Percentiles rank a stretch among this genome's conserved stretches.
Conservation (phyloP, 805 yeast genomes). For the Lipomyces lipofer region DNA sequence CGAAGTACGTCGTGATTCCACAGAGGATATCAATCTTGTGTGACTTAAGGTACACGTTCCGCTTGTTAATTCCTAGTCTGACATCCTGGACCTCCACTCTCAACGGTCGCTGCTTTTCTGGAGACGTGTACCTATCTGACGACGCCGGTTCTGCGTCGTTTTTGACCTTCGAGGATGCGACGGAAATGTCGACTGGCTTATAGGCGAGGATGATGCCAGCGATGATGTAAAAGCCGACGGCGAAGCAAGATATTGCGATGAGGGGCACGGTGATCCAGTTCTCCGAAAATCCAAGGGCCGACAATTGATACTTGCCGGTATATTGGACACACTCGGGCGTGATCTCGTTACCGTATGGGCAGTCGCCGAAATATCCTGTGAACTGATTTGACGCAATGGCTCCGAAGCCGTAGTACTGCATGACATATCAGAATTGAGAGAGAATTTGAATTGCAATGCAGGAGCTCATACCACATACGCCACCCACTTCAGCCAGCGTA, state of each 20-base stretch:
- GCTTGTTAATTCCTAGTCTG: slow-evolving; percentile 29
- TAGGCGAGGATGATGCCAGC: slow-evolving; percentile 52
- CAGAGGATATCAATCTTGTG: slow-evolving; percentile 44
- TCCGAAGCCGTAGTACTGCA: slow-evolving; percentile 74
- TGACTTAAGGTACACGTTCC: slow-evolving; percentile 16
- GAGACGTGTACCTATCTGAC: slow-evolving; percentile 22
- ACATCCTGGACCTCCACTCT: slow-evolving; percentile 36
- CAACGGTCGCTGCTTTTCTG: slow-evolving; percentile 9
- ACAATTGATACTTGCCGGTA: slow-evolving; percentile 56
- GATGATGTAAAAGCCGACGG: slow-evolving; percentile 52
- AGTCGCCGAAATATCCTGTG: slow-evolving; percentile 59
- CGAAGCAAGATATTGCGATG: slow-evolving; percentile 59
- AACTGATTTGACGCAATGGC: slow-evolving; percentile 65
- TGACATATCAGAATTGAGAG: not conserved
- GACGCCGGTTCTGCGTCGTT: not conserved
- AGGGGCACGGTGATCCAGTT: slow-evolving; percentile 70
- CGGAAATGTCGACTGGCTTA: slow-evolving; percentile 53
- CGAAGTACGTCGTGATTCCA: slow-evolving; percentile 53
- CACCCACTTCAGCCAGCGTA: slow-evolving; percentile 77
- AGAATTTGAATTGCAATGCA: not conserved
- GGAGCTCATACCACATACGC: slow-evolving; percentile 50
- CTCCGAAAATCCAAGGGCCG: slow-evolving; percentile 58
- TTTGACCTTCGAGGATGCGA: slow-evolving; percentile 44
- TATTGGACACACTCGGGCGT: slow-evolving; percentile 50
- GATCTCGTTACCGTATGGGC: slow-evolving; percentile 44